Evolutionary conservation across 352 stramenopile species (phyloP).

Genomic region (Phytophthora cryptogea): DNA sequence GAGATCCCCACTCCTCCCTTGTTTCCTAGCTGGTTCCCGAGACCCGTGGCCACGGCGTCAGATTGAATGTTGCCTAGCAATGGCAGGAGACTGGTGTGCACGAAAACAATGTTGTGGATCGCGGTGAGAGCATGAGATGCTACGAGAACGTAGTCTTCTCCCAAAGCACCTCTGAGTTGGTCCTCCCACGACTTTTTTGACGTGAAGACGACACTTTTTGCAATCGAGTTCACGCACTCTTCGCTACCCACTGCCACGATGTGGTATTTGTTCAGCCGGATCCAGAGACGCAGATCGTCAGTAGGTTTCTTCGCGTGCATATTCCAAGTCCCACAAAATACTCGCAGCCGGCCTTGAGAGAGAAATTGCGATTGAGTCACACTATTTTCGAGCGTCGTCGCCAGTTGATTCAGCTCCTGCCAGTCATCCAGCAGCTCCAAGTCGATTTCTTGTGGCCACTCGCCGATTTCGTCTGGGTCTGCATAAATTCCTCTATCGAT

Average conservation of each 20-base stretch:
- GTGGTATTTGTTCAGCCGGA: conserved; percentile 84
- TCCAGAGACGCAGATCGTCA: conserved; percentile 68
- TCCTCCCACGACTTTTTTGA: conserved; percentile 87
- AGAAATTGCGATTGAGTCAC: conserved; percentile 50
- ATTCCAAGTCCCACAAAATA: conserved; percentile 89
- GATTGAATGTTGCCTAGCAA: conserved; percentile 89
- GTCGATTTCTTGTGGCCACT: conserved; percentile 64
- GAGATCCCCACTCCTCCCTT: conserved; percentile 95
- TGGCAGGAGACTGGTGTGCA: conserved; percentile 83
- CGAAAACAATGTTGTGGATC: conserved; percentile 95
- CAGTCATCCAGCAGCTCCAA: conserved; percentile 53
- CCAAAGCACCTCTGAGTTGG: conserved; percentile 59
- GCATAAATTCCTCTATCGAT: conserved; percentile 23
- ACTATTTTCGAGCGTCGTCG: conserved; percentile 22
- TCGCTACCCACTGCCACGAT: conserved; percentile 91
- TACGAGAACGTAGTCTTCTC: conserved; percentile 89
- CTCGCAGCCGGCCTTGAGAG: conserved; percentile 46
- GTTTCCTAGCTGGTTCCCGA: conserved; percentile 96
- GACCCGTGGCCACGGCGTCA: conserved; percentile 91
- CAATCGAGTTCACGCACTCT: conserved; percentile 94
- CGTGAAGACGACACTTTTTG: conserved; percentile 93
- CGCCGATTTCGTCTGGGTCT: conserved; percentile 24
- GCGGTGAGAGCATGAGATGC: conserved; percentile 91
- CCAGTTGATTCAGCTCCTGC: conserved; percentile 50
- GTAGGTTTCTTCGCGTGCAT: conserved; percentile 76